phyloP scores from a whole-genome alignment of 148 eudicot species.

The Chenopodium berlandieri region DNA sequence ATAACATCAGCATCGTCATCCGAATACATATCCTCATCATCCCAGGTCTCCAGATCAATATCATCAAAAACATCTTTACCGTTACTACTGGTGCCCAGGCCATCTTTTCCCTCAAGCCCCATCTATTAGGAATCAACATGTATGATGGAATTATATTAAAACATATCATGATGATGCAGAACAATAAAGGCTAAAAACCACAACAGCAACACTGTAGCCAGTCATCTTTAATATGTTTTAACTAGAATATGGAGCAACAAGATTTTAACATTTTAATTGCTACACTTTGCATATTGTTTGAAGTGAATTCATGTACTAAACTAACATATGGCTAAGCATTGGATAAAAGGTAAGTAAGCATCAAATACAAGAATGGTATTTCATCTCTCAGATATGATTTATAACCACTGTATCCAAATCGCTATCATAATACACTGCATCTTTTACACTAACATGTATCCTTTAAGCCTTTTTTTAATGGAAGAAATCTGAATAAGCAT shows the following conservation, averaged over 20 bases:
- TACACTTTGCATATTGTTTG: neutral
- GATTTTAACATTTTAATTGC: neutral
- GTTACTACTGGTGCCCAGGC: slow-evolving; percentile 45
- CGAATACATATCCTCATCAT: slow-evolving; percentile 39
- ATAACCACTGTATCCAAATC: neutral
- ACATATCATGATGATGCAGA: neutral
- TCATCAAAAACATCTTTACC: slow-evolving; percentile 42
- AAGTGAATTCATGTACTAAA: neutral
- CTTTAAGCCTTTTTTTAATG: neutral
- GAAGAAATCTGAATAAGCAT: neutral
- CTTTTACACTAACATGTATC: neutral
- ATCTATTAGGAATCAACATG: neutral
- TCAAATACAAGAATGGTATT: neutral
- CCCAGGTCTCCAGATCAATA: slow-evolving; percentile 38
- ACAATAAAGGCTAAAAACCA: neutral
- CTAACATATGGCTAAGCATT: no score
- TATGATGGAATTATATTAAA: neutral
- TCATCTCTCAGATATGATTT: neutral
- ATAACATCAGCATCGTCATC: slow-evolving; percentile 42
- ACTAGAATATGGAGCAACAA: no score
- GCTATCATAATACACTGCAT: neutral
- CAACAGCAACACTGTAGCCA: neutral
- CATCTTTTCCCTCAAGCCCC: slow-evolving; percentile 44
- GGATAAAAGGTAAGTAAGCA: neutral
- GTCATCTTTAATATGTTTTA: no score